Evolutionary conservation across 164 flowering plant species (phyloP), one percentile per base, ranked within the genome.

Genomic region (Tinospora cordifolia): DNA sequence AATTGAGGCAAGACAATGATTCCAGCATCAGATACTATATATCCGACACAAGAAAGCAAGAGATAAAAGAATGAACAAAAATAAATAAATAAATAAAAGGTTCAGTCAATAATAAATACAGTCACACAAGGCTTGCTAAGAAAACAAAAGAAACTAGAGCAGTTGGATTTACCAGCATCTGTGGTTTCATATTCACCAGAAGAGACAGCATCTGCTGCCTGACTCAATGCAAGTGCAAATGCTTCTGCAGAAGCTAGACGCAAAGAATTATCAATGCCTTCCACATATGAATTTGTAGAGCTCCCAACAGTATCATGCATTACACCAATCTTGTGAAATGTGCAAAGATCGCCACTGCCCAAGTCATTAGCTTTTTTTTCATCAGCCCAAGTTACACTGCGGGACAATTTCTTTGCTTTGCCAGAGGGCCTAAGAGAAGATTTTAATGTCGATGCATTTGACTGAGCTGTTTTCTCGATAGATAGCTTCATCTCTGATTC

Each of bases 341-440:
- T 79, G 71, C 83, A 81, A 44, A 86, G 83, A 60, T 79, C 77
- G 47, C 70, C 69, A 75, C 59, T 67, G 62, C 39, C 75, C 9
- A n/a, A 25, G 65, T 63, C 51, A 70, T 66, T 78, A 68, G 4
- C 47, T 70, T 80, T 66, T 27, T 46, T 82, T 77, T 86, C 87
- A 86, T 94, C 98, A 77, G 95, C 95, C 98, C 98, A 94, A 26
- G 95, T 83, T 63, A 92, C 93, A 60, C 77, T 83, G 26, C 84
- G 83, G 51, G 63, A 60, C 38, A 62, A 72, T 74, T 83, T 83
- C 79, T 86, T 87, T 38, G 78, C 71, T 30, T 4, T 30, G 79
- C 83, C 79, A 27, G 84, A 71, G 47, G 85, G 68, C 79, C 85
- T 89, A 51, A 91, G 71, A 69, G 91, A 85, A 59, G 99, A 80